Evolutionary conservation across 2,329 filamentous ascomycete genomes (phyloP).

Genomic region (Mycogone perniciosa): DNA sequence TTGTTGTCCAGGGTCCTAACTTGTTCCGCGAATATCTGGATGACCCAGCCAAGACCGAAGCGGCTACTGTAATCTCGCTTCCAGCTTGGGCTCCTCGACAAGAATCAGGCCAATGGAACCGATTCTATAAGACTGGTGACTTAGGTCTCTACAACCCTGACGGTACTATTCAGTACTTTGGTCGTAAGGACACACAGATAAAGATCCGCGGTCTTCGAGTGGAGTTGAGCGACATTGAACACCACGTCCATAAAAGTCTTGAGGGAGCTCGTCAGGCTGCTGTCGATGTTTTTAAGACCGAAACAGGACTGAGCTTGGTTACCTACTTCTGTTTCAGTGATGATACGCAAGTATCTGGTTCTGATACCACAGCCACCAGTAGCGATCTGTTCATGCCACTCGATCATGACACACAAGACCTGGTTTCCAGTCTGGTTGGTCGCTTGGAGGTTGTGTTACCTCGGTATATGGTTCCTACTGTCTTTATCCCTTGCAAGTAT

Average conservation of each 20-base stretch:
- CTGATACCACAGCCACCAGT: background rate
- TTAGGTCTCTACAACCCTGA: constrained; percentile 3
- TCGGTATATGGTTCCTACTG: constrained; percentile 3
- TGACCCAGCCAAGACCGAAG: constrained; percentile 2
- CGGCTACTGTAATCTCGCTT: background rate
- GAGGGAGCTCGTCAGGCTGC: constrained; percentile 5
- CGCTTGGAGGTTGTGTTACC: background rate
- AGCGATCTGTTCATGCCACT: background rate
- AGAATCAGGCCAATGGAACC: background rate
- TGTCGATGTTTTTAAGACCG: constrained; percentile 9
- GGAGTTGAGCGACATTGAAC: constrained; percentile 6
- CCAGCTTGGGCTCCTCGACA: constrained; percentile 1
- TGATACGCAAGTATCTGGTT: background rate
- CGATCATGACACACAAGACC: background rate
- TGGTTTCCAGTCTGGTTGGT: background rate
- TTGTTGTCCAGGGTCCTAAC: constrained; percentile 7
- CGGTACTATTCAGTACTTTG: background rate
- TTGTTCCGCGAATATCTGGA: constrained; percentile 4
- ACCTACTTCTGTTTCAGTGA: constrained; percentile 4
- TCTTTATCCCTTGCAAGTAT: constrained; percentile 3
- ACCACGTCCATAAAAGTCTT: background rate
- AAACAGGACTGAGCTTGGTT: background rate
- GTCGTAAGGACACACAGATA: constrained; percentile 1
- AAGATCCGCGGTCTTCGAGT: constrained; percentile 4
- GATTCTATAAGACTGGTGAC: constrained; percentile 8